Evolutionary conservation across 1,284 basidiomycete genomes (phyloP), one percentile per base, ranked within the genome.

Genomic region (Marasmius oreades): DNA sequence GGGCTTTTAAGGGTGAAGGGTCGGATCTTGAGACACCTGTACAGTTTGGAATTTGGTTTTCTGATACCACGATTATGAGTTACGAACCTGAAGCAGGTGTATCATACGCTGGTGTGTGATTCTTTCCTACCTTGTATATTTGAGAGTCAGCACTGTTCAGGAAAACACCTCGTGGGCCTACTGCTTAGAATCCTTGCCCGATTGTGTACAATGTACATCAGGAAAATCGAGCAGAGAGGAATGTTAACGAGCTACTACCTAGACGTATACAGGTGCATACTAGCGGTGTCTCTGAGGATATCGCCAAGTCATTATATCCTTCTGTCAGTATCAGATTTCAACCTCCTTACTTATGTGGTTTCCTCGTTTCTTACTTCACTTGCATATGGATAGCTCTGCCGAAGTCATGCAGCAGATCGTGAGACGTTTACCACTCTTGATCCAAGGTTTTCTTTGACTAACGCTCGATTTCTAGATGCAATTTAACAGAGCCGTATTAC

Each of bases 401-500:
- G 86, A 54, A 81, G 79, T 0, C 85, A 86, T 65, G 81, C 86
- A 6, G 85, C 82, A 3, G 85, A 89, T 61, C 82, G 81, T 82
- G 61, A 64, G 79, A 12, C 18, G 26, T n/a, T 5, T n/a, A 18
- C 20, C 10, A 6, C 24, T 1, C 43, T 24, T 14, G 34, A 5
- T 23, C 5, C 8, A 31, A 31, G 10, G 28, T 31, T 10, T 31
- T 10, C 31, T 31, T 31, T 48, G 24, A 26, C 11, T 28, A 22
- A 14, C 16, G 12, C 11, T 20, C 36, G 33, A 55, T 23, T 50
- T 5, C 18, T 5, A 85, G 84, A 3, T 81, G 78, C 75, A 72
- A 73, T 43, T 79, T 78, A 0, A 73, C 73, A 0, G 77, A 79
- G 55, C 79, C 79, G 3, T 79, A 78, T 60, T 81, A 74, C 57